Base-by-base conservation (phyloP, 1,284 basidiomycete species). In the Cryptococcus sp. region DNA sequence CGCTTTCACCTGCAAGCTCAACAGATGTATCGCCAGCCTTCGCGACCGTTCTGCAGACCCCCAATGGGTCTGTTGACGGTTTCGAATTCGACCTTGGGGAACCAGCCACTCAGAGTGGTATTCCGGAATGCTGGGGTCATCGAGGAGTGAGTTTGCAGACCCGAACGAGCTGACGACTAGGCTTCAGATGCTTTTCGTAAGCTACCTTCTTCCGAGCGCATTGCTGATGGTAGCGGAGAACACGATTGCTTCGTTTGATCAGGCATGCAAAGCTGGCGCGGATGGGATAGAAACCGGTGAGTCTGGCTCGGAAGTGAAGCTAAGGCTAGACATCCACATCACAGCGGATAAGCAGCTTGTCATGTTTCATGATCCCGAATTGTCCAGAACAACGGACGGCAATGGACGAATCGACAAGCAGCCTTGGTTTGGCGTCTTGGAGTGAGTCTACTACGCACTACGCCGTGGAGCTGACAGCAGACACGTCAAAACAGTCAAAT, bases 301-400 rank as follows among this genome's bases (percentile, higher is more conserved):
- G 76, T 62, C 28, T 33, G 21, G 24, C 12, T 22, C 22, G 5
- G 31, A 12, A 23, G 18, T 9, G 5, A 24, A 18, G 19, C 25
- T 49, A 23, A 41, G 23, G 5, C 26, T 58, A 92, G 93, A 97
- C 80, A 91, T 97, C 59, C 94, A 97, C 74, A 86, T 97, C 67
- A 93, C 93, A 44, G 74, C 80, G 58, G 94, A 97, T 76, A 79
- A 84, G 63, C 82, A 90, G 43, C 86, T 97, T 42, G 74, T 97
- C 54, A 92, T 97, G 88, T 95, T 94, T 74, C 92, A 97, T 71
- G 93, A 97, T 73, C 87, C 89, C 11, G 81, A 68, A 32, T 61
- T 80, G 10, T 75, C 75, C 44, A 69, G 80, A 19, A 81, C 79
- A 18, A 82, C 80, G 28, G 68, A 79, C 58, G 78, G 79, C 21